Evolutionary conservation across 140 eudicot genomes (phyloP).

Genomic region (Stevia rebaudiana): DNA sequence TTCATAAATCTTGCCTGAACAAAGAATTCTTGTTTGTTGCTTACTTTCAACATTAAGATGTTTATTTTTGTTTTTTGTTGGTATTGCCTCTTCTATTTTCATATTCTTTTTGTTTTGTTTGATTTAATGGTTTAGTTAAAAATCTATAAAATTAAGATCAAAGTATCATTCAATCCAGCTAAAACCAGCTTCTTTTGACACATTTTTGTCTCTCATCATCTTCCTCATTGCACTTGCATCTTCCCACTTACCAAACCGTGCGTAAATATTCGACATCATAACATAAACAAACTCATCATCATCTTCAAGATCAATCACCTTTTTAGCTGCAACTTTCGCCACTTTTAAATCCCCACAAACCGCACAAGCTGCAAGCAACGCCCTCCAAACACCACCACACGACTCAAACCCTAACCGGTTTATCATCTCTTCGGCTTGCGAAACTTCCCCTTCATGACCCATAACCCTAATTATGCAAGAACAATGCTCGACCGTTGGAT

Average conservation of each 20-base stretch:
- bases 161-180: constrained; percentile 53
- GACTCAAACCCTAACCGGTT: constrained; percentile 41
- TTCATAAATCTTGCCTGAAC: constrained; percentile 16
- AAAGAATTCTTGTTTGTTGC: neutral
- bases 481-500: constrained; percentile 64
- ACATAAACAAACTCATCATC: constrained; percentile 55
- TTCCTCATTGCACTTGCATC: constrained; percentile 46
- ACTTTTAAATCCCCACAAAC: constrained; percentile 50
- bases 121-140: neutral
- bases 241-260: constrained; percentile 55
- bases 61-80: constrained; percentile 1
- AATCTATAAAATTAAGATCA: neutral
- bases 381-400: constrained; percentile 62
- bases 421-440: constrained; percentile 56
- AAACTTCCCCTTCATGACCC: constrained; percentile 69
- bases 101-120: neutral
- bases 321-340: constrained; percentile 62
- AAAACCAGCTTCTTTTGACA: constrained; percentile 51
- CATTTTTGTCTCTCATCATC: constrained; percentile 50
- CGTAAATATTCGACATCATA: constrained; percentile 59
- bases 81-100: neutral
- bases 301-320: constrained; percentile 53
- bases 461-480: constrained; percentile 54
- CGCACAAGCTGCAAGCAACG: constrained; percentile 70
- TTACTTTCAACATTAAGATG: neutral